Base-by-base conservation (phyloP, 768 basidiomycete species). In the Dictyophora rubrovolvata region DNA sequence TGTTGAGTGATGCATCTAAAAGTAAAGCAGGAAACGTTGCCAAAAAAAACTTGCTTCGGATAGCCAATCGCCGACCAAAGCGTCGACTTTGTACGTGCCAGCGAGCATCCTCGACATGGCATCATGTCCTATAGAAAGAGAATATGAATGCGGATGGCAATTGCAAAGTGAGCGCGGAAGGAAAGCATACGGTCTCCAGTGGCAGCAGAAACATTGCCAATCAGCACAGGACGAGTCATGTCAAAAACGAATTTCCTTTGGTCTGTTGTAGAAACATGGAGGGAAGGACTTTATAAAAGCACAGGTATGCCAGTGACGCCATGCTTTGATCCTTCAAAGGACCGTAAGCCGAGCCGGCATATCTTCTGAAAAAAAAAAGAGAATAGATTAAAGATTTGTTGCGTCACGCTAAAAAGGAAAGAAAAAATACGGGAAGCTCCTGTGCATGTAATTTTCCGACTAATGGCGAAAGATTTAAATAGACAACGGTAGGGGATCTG, bases 61-160 rank as follows among this genome's bases (percentile, higher is more conserved):
- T 20, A 56, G 37, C 55, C 55, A 56, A 18, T 56, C 55, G n/a
- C 55, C 55, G n/a, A 56, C 55, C 11, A 56, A 16, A n/a, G 55
- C 55, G 33, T 56, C 55, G 21, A 56, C 55, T n/a, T 17, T 2
- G 21, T 18, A 18, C 11, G 55, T 21, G 42, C 55, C 55, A 7
- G 55, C 11, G n/a, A 56, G 55, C 55, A 56, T 56, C 14, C 47
- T 11, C 11, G 47, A 9, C 37, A 56, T 56, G 20, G 55, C 55
- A 56, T 56, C 55, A 9, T 2, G n/a, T 21, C 55, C 55, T 56
- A 35, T 8, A 20, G 11, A 56, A 17, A 18, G 42, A 56, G 14
- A 16, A 3, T 16, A 48, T n/a, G 53, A 21, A 23, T 12, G 42
- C 1, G n/a, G 14, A 42, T 42, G 14, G 2, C 12, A 42, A 5